phyloP scores from a whole-genome alignment of 1,284 basidiomycete genomes.

The Ceratobasidium sp. region DNA sequence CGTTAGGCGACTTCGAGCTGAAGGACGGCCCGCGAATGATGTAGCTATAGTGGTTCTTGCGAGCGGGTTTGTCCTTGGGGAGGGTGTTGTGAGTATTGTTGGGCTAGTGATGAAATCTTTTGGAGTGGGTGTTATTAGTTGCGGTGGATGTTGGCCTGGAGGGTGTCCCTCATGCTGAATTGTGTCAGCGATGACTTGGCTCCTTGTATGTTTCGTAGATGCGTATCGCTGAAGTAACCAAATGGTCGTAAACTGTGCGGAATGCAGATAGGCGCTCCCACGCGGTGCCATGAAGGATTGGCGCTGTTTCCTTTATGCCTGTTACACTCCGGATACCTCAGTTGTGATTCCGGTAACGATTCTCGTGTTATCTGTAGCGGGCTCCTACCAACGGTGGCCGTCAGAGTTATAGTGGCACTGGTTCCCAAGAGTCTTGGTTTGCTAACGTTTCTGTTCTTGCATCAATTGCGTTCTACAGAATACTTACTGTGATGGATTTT shows the following conservation, averaged over 20 bases:
- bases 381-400: not conserved
- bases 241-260: too few relatives aligned
- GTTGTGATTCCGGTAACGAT: not conserved
- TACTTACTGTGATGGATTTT: conserved; percentile 11
- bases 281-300: too few relatives aligned
- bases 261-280: too few relatives aligned
- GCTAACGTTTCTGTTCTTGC: too few relatives aligned
- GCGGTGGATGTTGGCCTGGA: conserved; percentile 83
- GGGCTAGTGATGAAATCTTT: conserved; percentile 78
- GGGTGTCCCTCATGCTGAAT: conserved; percentile 72
- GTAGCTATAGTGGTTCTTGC: conserved; percentile 89
- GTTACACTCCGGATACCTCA: not conserved
- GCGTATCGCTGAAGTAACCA: too few relatives aligned
- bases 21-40: conserved; percentile 55
- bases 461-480: not conserved
- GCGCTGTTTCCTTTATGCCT: too few relatives aligned
- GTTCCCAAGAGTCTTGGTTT: not conserved
- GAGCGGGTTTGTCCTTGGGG: conserved; percentile 94
- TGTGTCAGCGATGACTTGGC: not conserved
- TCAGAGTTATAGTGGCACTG: not conserved
- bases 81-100: conserved; percentile 88
- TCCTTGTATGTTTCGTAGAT: not conserved
- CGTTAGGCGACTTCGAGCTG: conserved; percentile 55
- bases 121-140: conserved; percentile 80
- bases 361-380: not conserved